Evolutionary conservation across 805 yeast genomes (phyloP).

Genomic region (Alloascoidea africana): DNA sequence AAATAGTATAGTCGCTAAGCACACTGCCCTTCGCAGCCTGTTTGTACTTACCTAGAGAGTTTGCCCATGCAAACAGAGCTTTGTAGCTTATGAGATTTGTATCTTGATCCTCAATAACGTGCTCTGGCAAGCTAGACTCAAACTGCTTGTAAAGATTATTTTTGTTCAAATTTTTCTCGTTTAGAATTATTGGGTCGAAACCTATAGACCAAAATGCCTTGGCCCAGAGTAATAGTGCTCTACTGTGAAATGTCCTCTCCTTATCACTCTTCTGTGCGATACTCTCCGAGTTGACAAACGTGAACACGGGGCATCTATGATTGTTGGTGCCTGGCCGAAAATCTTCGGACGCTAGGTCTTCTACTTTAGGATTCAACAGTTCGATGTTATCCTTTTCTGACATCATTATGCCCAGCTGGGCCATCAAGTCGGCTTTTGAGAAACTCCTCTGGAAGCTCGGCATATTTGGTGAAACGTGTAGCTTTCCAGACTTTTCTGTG

Average conservation of each 20-base stretch:
- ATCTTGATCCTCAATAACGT: background rate
- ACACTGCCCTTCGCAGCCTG: background rate
- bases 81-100: background rate
- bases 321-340: slow-evolving; percentile 14
- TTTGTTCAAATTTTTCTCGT: background rate
- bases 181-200: background rate
- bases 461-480: too few species aligned
- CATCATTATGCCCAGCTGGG: too few species aligned
- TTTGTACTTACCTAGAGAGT: background rate
- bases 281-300: background rate
- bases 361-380: slow-evolving; percentile 1
- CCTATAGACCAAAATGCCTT: background rate
- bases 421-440: too few species aligned
- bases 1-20: background rate
- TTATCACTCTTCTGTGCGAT: background rate
- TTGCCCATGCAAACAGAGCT: background rate
- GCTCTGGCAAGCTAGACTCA: background rate
- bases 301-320: background rate
- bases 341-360: slow-evolving; percentile 16
- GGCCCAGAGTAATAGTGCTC: background rate
- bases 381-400: slow-evolving; percentile 5
- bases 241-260: background rate
- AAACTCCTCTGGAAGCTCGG: too few species aligned
- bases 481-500: too few species aligned
- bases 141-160: background rate